phyloP scores from a whole-genome alignment of 2,329 filamentous ascomycete genomes.

The Sporothrix humicola region DNA sequence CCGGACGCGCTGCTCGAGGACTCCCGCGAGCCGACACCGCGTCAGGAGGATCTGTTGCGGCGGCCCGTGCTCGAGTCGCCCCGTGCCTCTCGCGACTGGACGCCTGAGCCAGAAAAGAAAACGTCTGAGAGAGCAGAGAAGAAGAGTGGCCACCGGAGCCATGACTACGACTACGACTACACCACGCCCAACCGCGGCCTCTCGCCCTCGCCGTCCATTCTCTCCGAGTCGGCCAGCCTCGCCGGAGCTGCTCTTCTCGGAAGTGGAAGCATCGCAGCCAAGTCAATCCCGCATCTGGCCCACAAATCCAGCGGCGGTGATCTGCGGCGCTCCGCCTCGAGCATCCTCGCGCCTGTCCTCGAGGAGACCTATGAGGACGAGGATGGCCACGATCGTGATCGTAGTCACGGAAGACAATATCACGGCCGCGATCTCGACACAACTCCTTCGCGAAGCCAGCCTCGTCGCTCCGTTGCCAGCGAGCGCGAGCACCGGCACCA shows the following conservation, averaged over 20 bases:
- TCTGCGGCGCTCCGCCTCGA: conserved; percentile 41
- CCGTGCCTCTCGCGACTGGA: conserved; percentile 18
- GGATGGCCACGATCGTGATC: not conserved
- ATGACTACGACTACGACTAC: conserved; percentile 28
- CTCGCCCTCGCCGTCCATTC: conserved; percentile 32
- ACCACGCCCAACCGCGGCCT: conserved; percentile 28
- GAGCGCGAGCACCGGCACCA: conserved; percentile 25
- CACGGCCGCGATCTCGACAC: conserved; percentile 36
- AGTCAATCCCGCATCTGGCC: conserved; percentile 22
- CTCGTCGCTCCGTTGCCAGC: not conserved
- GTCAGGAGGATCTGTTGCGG: conserved; percentile 28
- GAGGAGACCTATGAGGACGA: conserved; percentile 57
- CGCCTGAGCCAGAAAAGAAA: conserved; percentile 35
- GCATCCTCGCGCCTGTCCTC: conserved; percentile 58
- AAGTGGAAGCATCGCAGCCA: conserved; percentile 24
- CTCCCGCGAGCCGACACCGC: conserved; percentile 28
- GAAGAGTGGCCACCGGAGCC: not conserved
- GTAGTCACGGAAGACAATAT: conserved; percentile 33
- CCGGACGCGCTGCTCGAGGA: conserved; percentile 30
- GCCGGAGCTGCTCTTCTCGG: conserved; percentile 25
- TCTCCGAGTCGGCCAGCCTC: conserved; percentile 26
- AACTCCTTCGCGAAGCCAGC: conserved; percentile 26
- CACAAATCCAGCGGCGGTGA: conserved; percentile 34
- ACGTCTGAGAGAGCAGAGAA: not conserved
- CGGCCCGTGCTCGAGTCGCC: conserved; percentile 37